A percentile compares a stretch with the other conserved stretches of the same genome.
These are phyloP conservation scores for Papiliotrema flavescens DNA, from an alignment of 1,284 basidiomycete genomes.

Conservation along the genomic window DNA sequence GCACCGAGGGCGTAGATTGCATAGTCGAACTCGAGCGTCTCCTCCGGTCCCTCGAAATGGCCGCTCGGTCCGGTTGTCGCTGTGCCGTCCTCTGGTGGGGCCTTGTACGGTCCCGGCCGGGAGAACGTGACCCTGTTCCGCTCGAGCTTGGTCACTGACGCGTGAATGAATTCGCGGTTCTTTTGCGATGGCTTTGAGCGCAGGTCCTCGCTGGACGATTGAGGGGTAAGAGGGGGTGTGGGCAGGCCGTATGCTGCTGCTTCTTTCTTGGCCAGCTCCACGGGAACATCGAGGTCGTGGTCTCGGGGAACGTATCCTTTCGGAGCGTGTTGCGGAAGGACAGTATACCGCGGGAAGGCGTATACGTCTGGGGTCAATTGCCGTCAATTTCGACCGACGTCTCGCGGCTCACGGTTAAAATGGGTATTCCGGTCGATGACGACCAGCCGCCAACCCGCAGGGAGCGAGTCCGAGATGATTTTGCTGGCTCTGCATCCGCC, in stretches of 20 bases:
- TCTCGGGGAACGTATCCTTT: slow-evolving; percentile 64
- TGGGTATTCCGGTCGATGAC: slow-evolving; percentile 65
- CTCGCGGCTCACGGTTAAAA: slow-evolving; percentile 31
- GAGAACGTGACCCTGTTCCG: slow-evolving; percentile 53
- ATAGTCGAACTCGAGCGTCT: slow-evolving; percentile 49
- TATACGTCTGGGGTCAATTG: slow-evolving; percentile 47
- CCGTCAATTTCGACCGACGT: no score
- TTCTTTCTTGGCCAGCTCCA: background rate
- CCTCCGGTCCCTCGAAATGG: slow-evolving; percentile 26
- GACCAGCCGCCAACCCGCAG: slow-evolving; percentile 61
- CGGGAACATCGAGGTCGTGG: slow-evolving; percentile 47
- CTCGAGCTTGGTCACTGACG: slow-evolving; percentile 53
- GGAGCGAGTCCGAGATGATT: slow-evolving; percentile 58
- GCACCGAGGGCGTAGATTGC: slow-evolving; percentile 49
- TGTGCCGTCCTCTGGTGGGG: slow-evolving; percentile 1
- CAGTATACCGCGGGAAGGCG: slow-evolving; percentile 52
- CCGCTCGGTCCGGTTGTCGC: slow-evolving; percentile 3
- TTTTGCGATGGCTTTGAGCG: slow-evolving; percentile 24
- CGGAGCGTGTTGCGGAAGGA: slow-evolving; percentile 49
- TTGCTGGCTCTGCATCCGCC: slow-evolving; percentile 57
- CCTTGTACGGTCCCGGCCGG: slow-evolving; percentile 7
- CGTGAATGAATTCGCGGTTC: slow-evolving; percentile 50
- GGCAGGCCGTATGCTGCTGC: background rate
- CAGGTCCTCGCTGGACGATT: slow-evolving; percentile 4
- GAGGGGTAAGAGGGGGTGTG: slow-evolving; percentile 21